Percentiles rank a stretch among this genome's conserved stretches.
Evolutionary conservation across 2,329 filamentous ascomycete genomes (phyloP).

Genomic region (Harringtonia lauricola): DNA sequence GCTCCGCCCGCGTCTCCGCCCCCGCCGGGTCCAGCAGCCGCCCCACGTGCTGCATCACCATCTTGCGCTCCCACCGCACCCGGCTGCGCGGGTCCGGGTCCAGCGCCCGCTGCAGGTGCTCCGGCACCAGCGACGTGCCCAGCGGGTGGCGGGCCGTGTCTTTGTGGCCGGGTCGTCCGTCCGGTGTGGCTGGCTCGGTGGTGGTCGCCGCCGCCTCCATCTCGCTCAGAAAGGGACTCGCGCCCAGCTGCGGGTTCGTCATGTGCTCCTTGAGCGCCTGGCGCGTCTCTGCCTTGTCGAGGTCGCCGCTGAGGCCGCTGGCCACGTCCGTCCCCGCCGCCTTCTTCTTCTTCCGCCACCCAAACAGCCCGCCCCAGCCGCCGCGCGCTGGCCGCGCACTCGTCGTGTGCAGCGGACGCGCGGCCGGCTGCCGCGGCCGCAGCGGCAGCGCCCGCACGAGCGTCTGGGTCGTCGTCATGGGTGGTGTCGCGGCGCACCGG

Average conservation of each 20-base stretch:
- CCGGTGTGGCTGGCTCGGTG: not conserved
- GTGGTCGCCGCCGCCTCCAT: slow-evolving; percentile 23
- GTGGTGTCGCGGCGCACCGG: slow-evolving; percentile 5
- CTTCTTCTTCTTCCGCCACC: slow-evolving; percentile 17
- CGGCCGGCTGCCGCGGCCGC: not conserved
- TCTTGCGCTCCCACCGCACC: slow-evolving; percentile 69
- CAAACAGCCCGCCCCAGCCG: slow-evolving; percentile 10
- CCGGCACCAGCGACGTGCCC: slow-evolving; percentile 26
- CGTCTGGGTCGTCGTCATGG: not conserved
- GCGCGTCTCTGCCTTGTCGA: slow-evolving; percentile 20
- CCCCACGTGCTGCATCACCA: slow-evolving; percentile 66
- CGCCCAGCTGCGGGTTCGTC: slow-evolving; percentile 28
- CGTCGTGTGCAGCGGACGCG: slow-evolving; percentile 9
- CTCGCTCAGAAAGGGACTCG: slow-evolving; percentile 52
- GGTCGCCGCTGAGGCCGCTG: slow-evolving; percentile 12
- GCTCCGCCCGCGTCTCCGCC: slow-evolving; percentile 44
- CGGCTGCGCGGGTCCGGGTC: slow-evolving; percentile 68
- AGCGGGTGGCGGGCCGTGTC: slow-evolving; percentile 6
- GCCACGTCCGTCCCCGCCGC: not conserved
- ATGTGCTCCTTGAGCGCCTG: slow-evolving; percentile 31
- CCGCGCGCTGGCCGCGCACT: slow-evolving; percentile 4
- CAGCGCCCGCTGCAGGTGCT: slow-evolving; percentile 49
- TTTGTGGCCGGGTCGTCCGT: no score
- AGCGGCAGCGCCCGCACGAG: not conserved
- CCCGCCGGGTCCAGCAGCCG: slow-evolving; percentile 52